A percentile compares a stretch with the other conserved stretches of the same genome.
Conservation (phyloP, 345 rosid genomes). For the Eucalyptus melliodora region DNA sequence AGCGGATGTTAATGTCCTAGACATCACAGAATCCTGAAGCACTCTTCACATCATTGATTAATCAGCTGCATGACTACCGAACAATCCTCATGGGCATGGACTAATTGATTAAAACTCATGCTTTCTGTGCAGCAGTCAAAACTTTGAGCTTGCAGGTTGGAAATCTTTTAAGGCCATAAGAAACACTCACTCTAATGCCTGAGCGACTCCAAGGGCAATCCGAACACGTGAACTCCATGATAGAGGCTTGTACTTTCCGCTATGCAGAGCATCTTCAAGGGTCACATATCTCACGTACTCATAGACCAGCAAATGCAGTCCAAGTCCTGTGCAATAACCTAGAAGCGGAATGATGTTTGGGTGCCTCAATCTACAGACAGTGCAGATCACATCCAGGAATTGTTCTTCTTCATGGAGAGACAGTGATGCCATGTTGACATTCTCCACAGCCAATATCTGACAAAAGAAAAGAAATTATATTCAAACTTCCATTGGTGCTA, state of each 20-base stretch:
- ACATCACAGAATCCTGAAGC: neutral
- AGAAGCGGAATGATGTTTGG: constrained; percentile 66
- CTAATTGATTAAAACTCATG: neutral
- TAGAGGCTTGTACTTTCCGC: constrained; percentile 45
- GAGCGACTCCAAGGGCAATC: constrained; percentile 76
- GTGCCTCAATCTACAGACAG: constrained; percentile 59
- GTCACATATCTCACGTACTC: constrained; percentile 62
- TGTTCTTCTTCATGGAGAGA: constrained; percentile 77
- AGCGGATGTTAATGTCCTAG: neutral
- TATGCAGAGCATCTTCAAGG: constrained; percentile 60
- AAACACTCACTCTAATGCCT: constrained; percentile 60
- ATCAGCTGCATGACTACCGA: neutral
- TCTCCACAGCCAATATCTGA: constrained; percentile 71
- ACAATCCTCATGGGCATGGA: neutral
- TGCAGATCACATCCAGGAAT: constrained; percentile 54
- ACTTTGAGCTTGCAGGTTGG: neutral
- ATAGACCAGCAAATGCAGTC: constrained; percentile 70
- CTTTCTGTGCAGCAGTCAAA: neutral
- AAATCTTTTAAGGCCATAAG: neutral
- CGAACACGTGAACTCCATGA: constrained; percentile 68
- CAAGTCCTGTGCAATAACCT: constrained; percentile 78
- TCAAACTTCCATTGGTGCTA: neutral
- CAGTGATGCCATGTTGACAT: constrained; percentile 48
- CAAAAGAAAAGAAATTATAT: neutral
- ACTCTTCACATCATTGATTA: neutral